Evolutionary conservation across 192 early-diverging fungal genomes (phyloP).

Genomic region (Linnemannia zychae): DNA sequence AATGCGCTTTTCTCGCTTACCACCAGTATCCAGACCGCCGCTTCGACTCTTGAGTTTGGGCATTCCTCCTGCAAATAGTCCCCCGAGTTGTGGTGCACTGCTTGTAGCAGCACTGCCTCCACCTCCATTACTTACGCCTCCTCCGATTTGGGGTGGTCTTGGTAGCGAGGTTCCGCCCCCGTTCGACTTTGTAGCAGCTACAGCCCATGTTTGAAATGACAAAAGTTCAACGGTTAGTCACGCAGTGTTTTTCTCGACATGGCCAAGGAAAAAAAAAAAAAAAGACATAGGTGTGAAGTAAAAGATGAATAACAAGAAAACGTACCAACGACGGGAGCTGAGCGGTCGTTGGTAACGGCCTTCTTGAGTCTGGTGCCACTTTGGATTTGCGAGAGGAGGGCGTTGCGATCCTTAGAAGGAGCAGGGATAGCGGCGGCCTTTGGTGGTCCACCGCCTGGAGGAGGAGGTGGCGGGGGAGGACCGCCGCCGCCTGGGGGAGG

Average conservation of each 20-base stretch:
- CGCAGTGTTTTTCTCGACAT: neutral
- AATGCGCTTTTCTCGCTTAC: constrained; percentile 24
- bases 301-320: neutral
- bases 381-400: constrained; percentile 81
- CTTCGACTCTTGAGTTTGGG: constrained; percentile 72
- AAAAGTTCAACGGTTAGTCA: neutral
- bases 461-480: constrained; percentile 27
- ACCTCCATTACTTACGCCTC: constrained; percentile 6
- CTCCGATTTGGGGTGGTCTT: constrained; percentile 45
- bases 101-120: constrained; percentile 49
- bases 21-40: constrained; percentile 67
- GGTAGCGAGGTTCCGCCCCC: constrained; percentile 35
- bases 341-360: constrained; percentile 79
- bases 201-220: neutral
- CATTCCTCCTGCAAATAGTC: constrained; percentile 73
- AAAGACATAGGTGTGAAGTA: constrained; percentile 1
- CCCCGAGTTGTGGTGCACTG: constrained; percentile 66
- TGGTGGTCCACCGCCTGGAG: constrained; percentile 50
- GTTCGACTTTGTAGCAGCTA: constrained; percentile 27
- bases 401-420: constrained; percentile 60
- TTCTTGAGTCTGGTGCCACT: constrained; percentile 77
- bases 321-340: constrained; percentile 67
- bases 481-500: constrained; percentile 39
- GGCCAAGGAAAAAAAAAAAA: neutral
- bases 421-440: constrained; percentile 19